phyloP scores from a whole-genome alignment of 1,284 basidiomycete species.

The Irpex rosettiformis region DNA sequence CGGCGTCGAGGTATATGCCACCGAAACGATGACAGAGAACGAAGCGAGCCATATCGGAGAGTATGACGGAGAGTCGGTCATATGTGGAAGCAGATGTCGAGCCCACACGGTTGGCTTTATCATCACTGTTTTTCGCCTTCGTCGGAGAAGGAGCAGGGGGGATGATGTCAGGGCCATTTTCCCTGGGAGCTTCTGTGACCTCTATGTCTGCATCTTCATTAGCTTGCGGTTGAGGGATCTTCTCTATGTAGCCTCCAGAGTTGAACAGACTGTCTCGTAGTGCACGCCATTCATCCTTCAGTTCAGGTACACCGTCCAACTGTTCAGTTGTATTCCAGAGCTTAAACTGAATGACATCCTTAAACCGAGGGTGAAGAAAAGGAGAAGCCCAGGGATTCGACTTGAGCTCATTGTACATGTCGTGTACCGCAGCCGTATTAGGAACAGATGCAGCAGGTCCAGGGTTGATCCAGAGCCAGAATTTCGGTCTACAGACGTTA shows the following conservation, averaged over 20 bases:
- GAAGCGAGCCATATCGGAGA: slow-evolving; percentile 71
- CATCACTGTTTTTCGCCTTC: slow-evolving; percentile 26
- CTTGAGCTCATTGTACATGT: slow-evolving; percentile 58
- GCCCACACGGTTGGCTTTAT: slow-evolving; percentile 24
- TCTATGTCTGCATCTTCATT: slow-evolving; percentile 22
- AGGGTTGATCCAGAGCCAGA: slow-evolving; percentile 74
- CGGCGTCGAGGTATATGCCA: slow-evolving; percentile 69
- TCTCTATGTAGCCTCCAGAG: slow-evolving; percentile 58
- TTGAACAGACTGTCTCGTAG: slow-evolving; percentile 49
- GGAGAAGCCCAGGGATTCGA: slow-evolving; percentile 67
- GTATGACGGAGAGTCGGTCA: slow-evolving; percentile 60
- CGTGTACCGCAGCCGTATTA: slow-evolving; percentile 47
- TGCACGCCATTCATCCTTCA: slow-evolving; percentile 58
- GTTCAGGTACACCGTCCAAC: slow-evolving; percentile 58
- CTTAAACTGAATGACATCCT: slow-evolving; percentile 64
- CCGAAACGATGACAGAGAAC: slow-evolving; percentile 67
- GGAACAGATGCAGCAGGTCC: slow-evolving; percentile 56
- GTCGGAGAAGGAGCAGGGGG: slow-evolving; percentile 15
- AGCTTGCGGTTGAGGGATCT: slow-evolving; percentile 29
- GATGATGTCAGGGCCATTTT: slow-evolving; percentile 15
- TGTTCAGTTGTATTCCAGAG: slow-evolving; percentile 76
- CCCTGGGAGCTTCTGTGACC: slow-evolving; percentile 13
- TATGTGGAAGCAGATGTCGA: slow-evolving; percentile 47
- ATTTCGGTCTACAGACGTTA: slow-evolving; percentile 60
- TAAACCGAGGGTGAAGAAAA: slow-evolving; percentile 64